Evolutionary conservation across 805 yeast genomes (phyloP), one percentile per base, ranked within the genome.

Genomic region (Saccharomycodes ludwigii): DNA sequence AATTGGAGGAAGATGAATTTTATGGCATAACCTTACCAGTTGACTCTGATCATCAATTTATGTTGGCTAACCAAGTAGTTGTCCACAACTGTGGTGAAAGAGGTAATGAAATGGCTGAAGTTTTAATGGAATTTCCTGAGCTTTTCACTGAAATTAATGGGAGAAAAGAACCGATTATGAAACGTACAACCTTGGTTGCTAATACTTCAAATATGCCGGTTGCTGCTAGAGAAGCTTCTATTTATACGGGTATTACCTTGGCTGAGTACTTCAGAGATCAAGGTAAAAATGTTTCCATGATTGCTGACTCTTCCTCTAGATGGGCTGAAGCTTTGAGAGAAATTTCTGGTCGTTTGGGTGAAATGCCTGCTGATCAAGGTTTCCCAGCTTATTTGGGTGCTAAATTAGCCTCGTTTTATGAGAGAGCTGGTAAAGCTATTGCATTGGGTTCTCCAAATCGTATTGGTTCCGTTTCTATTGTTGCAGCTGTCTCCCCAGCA

Each of bases 311-410:
- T 5, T 88, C 97, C 21, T 86, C 96, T 20, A 86, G 99, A 71
- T 91, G 99, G 99, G 99, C 99, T 27, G 99, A 91, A 69, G 99
- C 99, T 40, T 72, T 91, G 58, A 86, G 99, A 78, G 99, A 91
- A 73, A 80, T 91, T 59, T 86, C 97, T 32, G 99, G 99, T 73
- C 94, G 99, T 73, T 71, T 91, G 59, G 99, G 98, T 65, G 99
- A 91, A 71, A 91, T 91, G 99, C 99, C 99, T 57, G 99, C 99
- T 40, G 99, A 91, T 65, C 98, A 93, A 70, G 99, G 99, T 70
- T 91, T 86, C 91, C 99, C 99, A 40, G 99, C 99, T 32, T 91
- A 91, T 59, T 71, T 91, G 59, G 98, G 98, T 67, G 95, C 99
- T 32, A 91, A 91, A 59, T 73, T 91, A 51, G 97, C 99, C 36